phyloP scores from a whole-genome alignment of 768 basidiomycete species.

The Tremella yokohamensis region DNA sequence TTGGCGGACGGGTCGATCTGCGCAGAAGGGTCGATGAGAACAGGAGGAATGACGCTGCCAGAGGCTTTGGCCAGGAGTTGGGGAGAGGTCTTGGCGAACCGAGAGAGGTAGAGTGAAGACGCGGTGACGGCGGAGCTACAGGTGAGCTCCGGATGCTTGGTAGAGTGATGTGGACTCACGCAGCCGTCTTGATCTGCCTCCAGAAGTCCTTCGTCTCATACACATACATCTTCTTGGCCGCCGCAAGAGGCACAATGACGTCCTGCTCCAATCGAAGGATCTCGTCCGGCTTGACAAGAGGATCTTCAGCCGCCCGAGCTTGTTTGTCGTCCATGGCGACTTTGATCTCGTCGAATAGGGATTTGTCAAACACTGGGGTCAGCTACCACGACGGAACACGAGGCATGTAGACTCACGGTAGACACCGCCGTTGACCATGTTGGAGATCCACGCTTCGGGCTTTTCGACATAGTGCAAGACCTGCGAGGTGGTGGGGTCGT shows the following conservation, averaged over 20 bases:
- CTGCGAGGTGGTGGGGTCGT: constrained; percentile 47
- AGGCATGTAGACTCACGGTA: constrained; percentile 40
- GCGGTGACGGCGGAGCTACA: constrained; percentile 55
- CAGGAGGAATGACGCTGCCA: constrained; percentile 51
- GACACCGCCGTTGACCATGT: constrained; percentile 53
- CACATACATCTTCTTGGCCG: constrained; percentile 52
- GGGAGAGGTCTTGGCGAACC: constrained; percentile 51
- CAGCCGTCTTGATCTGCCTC: constrained; percentile 55
- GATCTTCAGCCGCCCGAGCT: constrained; percentile 48
- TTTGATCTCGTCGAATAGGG: constrained; percentile 54
- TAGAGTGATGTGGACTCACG: constrained; percentile 33
- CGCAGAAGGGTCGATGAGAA: constrained; percentile 54
- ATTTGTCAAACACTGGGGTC: constrained; percentile 51
- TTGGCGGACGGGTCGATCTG: constrained; percentile 52
- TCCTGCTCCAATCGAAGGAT: constrained; percentile 55
- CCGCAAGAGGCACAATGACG: constrained; percentile 54
- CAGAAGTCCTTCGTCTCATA: constrained; percentile 53
- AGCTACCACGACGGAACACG: constrained; percentile 8
- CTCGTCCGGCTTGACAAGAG: constrained; percentile 51
- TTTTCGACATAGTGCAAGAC: constrained; percentile 55
- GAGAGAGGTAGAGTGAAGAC: constrained; percentile 52
- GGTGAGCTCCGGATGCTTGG: neutral
- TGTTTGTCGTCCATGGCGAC: constrained; percentile 53
- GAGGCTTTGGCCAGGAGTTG: constrained; percentile 47
- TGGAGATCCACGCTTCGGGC: constrained; percentile 54